phyloP scores from a whole-genome alignment of 257 asterid species.

The Capsicum chinense region DNA sequence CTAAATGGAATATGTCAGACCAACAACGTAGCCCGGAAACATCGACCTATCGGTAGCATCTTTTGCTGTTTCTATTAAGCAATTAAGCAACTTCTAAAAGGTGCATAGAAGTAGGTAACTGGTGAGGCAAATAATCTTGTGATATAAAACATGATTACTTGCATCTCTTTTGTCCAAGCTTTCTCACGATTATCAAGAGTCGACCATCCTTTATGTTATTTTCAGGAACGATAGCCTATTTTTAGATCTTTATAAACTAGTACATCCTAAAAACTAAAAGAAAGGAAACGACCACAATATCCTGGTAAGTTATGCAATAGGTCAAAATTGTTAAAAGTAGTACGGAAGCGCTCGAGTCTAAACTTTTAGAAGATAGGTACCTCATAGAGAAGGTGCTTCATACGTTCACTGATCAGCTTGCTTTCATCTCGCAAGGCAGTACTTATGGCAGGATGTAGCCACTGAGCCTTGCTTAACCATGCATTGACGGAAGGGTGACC shows the following conservation, averaged over 20 bases:
- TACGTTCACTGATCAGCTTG: conserved; percentile 84
- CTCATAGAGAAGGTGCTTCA: conserved; percentile 95
- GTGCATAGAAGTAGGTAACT: neutral
- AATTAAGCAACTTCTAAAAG: conserved; percentile 19
- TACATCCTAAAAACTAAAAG: neutral
- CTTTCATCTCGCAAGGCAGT: conserved; percentile 89
- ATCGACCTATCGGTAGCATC: neutral
- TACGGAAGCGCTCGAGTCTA: neutral
- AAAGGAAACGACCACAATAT: neutral
- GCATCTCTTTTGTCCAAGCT: neutral
- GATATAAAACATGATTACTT: neutral
- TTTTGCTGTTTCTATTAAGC: conserved; percentile 11
- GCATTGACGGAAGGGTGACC: conserved; percentile 75
- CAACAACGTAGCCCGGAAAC: neutral
- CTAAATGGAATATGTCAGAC: neutral
- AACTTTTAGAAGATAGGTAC: conserved; percentile 40
- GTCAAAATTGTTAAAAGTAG: neutral
- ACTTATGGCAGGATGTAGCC: conserved; percentile 96
- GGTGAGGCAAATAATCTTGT: neutral
- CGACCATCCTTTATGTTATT: neutral
- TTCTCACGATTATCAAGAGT: conserved; percentile 2
- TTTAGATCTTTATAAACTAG: neutral
- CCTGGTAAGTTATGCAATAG: neutral
- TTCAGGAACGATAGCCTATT: neutral
- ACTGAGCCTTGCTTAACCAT: conserved; percentile 78